A percentile compares a stretch with the other conserved stretches of the same genome.
Evolutionary conservation across 1,284 basidiomycete genomes (phyloP).

Genomic region (Boletellus deceptivus): DNA sequence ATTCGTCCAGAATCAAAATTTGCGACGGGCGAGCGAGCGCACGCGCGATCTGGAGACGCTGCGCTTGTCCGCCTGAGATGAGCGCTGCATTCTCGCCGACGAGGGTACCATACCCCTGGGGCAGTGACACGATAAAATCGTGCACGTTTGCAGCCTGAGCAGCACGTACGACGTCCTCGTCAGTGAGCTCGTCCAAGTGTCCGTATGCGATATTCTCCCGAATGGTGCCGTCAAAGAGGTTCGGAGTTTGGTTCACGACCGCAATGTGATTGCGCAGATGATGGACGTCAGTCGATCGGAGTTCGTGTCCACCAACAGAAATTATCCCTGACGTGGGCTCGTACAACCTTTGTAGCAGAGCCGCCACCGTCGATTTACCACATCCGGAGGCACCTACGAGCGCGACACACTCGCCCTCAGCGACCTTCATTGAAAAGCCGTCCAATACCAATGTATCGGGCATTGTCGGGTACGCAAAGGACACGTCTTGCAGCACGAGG

Average conservation of each 20-base stretch:
- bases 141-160: slow-evolving; percentile 79
- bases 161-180: slow-evolving; percentile 63
- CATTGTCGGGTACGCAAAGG: slow-evolving; percentile 83
- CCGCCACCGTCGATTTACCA: slow-evolving; percentile 85
- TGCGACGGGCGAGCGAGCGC: slow-evolving; percentile 72
- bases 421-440: slow-evolving; percentile 62
- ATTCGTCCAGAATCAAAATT: slow-evolving; percentile 92
- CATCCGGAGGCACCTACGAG: slow-evolving; percentile 87
- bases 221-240: slow-evolving; percentile 84
- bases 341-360: slow-evolving; percentile 84
- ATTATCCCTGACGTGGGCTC: slow-evolving; percentile 71
- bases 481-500: slow-evolving; percentile 68
- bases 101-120: slow-evolving; percentile 81
- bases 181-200: slow-evolving; percentile 31
- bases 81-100: slow-evolving; percentile 88
- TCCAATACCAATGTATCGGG: slow-evolving; percentile 70
- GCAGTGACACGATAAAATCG: slow-evolving; percentile 81
- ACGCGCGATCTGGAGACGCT: slow-evolving; percentile 89
- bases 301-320: slow-evolving; percentile 49
- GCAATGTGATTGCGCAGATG: slow-evolving; percentile 82
- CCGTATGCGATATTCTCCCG: slow-evolving; percentile 89
- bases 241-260: slow-evolving; percentile 83
- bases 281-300: slow-evolving; percentile 60
- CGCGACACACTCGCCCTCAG: slow-evolving; percentile 78
- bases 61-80: slow-evolving; percentile 93